Conservation (phyloP, 495 filamentous ascomycete genomes). For the Talaromyces nanjingensis region DNA sequence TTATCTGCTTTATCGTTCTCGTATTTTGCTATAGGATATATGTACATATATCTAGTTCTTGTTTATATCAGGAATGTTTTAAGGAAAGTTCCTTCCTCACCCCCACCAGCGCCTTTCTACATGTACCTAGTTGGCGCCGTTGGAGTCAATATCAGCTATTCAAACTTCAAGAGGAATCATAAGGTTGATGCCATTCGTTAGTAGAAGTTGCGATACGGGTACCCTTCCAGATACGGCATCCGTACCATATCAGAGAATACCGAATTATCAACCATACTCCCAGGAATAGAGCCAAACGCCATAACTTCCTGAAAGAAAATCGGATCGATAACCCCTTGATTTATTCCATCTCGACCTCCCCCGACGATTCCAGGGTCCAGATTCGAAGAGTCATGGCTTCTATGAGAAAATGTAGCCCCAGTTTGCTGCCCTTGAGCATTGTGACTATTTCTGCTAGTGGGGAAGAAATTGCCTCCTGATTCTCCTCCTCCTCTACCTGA, state of each 20-base stretch:
- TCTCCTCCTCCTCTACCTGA: background rate
- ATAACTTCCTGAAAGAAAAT: constrained; percentile 5
- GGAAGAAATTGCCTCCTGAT: background rate
- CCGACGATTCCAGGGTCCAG: background rate
- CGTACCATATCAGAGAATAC: constrained; percentile 1
- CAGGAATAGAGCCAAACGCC: background rate
- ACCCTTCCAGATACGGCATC: constrained; percentile 3
- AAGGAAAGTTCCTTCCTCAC: too few relatives aligned
- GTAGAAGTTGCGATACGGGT: constrained; percentile 6
- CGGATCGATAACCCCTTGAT: background rate
- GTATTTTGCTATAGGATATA: background rate
- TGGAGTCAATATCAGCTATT: too few relatives aligned
- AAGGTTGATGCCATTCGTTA: background rate
- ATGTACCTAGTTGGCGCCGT: too few relatives aligned
- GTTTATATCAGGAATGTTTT: background rate
- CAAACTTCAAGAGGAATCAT: too few relatives aligned
- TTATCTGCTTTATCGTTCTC: background rate
- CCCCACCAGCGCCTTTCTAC: too few relatives aligned
- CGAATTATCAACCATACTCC: constrained; percentile 4
- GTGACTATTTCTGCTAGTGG: background rate
- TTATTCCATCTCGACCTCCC: background rate
- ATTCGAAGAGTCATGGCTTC: background rate
- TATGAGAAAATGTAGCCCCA: background rate
- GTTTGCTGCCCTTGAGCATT: background rate
- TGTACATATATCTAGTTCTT: background rate